Evolutionary conservation across 2,329 filamentous ascomycete genomes (phyloP).

Genomic region (Amesomyces nigricolor): DNA sequence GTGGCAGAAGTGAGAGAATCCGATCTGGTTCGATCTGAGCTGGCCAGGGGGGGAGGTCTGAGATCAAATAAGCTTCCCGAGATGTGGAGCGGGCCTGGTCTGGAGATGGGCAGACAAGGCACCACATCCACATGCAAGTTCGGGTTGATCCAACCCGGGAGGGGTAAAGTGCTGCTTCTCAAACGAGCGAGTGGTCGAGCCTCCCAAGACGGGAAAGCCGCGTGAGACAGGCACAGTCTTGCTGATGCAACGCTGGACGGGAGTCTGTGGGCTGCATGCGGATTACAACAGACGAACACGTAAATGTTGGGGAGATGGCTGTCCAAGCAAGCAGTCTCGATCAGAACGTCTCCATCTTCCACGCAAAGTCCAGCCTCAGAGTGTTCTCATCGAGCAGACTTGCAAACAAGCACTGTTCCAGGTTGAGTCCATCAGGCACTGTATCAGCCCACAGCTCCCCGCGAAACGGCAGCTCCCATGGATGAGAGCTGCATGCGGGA

Average conservation of each 20-base stretch:
- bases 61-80: not conserved
- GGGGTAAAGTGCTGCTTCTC: not conserved
- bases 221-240: not conserved
- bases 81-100: not conserved
- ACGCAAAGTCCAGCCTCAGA: no score
- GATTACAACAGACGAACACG: no score
- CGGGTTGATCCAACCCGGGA: not conserved
- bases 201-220: not conserved
- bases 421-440: not conserved
- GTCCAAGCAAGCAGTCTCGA: no score
- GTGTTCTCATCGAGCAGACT: no score
- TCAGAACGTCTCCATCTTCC: no score
- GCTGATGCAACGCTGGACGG: not conserved
- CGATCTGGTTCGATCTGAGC: no score
- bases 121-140: not conserved
- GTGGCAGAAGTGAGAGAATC: no score
- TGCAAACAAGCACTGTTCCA: no score
- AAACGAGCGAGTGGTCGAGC: not conserved
- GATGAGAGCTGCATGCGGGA: not conserved
- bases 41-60: no score
- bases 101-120: not conserved
- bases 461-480: not conserved
- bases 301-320: no score
- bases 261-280: not conserved
- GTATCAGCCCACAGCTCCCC: conserved; percentile 3